Conservation (phyloP, 192 early-diverging fungal genomes). For the Gryganskiella cystojenkinii region DNA sequence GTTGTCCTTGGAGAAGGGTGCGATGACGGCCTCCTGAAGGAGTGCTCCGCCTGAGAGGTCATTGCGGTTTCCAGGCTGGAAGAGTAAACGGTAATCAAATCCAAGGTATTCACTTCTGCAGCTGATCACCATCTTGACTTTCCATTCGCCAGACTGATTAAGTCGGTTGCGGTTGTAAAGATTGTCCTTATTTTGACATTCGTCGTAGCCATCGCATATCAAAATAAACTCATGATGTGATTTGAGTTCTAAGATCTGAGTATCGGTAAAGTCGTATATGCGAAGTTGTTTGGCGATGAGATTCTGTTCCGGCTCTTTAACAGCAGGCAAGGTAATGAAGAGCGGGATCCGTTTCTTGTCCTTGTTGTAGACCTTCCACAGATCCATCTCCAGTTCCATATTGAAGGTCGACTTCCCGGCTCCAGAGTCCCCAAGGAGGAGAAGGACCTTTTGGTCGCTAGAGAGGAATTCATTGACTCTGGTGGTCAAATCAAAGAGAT, state of each 20-base stretch:
- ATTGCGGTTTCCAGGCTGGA: background rate
- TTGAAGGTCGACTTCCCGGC: conserved; percentile 27
- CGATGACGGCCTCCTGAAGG: conserved; percentile 4
- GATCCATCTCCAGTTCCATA: background rate
- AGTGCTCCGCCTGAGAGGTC: background rate
- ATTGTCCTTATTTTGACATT: conserved; percentile 2
- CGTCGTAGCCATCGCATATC: conserved; percentile 32
- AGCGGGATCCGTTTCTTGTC: conserved; percentile 6
- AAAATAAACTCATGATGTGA: conserved; percentile 11
- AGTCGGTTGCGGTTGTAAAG: conserved; percentile 15
- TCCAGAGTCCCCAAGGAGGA: conserved; percentile 29
- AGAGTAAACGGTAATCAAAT: background rate
- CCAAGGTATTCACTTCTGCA: conserved; percentile 6
- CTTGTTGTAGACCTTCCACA: conserved; percentile 12
- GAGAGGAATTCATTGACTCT: conserved; percentile 14
- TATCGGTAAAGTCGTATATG: background rate
- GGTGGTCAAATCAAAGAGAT: conserved; percentile 2
- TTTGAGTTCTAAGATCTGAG: conserved; percentile 12
- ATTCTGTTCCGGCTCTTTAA: conserved; percentile 5
- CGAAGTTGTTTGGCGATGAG: conserved; percentile 5
- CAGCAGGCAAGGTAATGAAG: conserved; percentile 10
- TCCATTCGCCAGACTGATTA: conserved; percentile 12
- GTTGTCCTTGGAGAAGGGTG: background rate
- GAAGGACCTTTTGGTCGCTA: conserved; percentile 9
- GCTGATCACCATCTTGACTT: conserved; percentile 14